phyloP scores from a whole-genome alignment of 208 protist genomes.

The Wallacemonas sp. region DNA sequence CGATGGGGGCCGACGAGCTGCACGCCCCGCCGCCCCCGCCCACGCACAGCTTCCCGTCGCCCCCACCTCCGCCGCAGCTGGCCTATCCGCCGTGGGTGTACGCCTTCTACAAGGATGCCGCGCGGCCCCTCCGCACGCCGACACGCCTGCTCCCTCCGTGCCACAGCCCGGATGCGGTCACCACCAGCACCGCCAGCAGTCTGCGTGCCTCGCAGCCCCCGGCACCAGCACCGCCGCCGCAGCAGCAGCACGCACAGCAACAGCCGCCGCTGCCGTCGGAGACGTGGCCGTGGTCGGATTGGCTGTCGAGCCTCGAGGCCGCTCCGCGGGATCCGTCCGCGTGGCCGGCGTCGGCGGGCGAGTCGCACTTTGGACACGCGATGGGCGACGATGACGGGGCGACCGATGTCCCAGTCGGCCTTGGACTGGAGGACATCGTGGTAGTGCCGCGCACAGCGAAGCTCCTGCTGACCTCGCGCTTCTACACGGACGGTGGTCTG shows the following conservation, averaged over 20 bases:
- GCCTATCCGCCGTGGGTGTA: constrained; percentile 13
- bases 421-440: neutral
- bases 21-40: neutral
- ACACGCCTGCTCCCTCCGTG: too few relatives aligned
- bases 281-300: constrained; percentile 7
- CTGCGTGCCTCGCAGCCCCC: neutral
- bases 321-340: neutral
- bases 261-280: neutral
- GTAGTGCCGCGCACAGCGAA: neutral
- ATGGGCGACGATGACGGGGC: neutral
- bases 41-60: neutral
- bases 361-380: neutral
- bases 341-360: neutral
- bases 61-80: neutral
- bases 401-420: neutral
- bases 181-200: neutral
- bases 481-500: constrained; percentile 9
- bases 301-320: neutral
- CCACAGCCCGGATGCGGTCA: neutral
- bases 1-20: neutral
- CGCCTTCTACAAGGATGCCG: constrained; percentile 3
- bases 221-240: neutral
- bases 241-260: neutral
- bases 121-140: neutral
- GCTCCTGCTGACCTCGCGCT: constrained; percentile 17